Percentiles rank a stretch among this genome's conserved stretches.
Evolutionary conservation across 2,329 filamentous ascomycete species (phyloP).

Genomic region (Ceratocystis alfenasii): DNA sequence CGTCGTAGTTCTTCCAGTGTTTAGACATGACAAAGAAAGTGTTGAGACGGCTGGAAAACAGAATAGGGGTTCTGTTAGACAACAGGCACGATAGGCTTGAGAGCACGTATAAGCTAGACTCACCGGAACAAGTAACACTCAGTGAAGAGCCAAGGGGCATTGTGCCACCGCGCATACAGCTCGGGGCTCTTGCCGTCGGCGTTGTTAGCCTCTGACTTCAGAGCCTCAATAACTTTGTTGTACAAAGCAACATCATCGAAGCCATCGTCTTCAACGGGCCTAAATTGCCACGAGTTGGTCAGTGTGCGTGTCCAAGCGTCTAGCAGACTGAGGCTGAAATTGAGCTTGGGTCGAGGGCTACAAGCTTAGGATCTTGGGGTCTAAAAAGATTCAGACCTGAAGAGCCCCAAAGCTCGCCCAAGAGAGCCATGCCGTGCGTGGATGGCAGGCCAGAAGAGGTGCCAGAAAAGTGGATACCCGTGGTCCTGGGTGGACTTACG

Average conservation of each 20-base stretch:
- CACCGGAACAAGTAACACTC: constrained; percentile 91
- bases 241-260: constrained; percentile 64
- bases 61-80: not conserved
- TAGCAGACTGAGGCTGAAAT: no score
- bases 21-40: constrained; percentile 63
- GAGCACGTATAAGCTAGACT: constrained; percentile 18
- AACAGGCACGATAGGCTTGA: not conserved
- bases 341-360: no score
- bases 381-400: no score
- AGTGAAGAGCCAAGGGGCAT: constrained; percentile 74
- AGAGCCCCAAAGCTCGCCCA: not conserved
- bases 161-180: constrained; percentile 53
- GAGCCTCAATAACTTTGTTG: constrained; percentile 69
- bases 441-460: not conserved
- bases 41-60: constrained; percentile 51
- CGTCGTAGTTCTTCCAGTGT: constrained; percentile 82
- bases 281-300: constrained; percentile 29
- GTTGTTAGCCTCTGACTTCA: constrained; percentile 35
- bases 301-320: constrained; percentile 2
- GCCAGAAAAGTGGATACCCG: not conserved
- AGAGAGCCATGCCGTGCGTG: not conserved
- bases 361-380: no score
- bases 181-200: constrained; percentile 34
- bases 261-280: constrained; percentile 66
- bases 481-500: constrained; percentile 36